Conservation (phyloP, 495 filamentous ascomycete genomes). For the Penicillium nucicola region DNA sequence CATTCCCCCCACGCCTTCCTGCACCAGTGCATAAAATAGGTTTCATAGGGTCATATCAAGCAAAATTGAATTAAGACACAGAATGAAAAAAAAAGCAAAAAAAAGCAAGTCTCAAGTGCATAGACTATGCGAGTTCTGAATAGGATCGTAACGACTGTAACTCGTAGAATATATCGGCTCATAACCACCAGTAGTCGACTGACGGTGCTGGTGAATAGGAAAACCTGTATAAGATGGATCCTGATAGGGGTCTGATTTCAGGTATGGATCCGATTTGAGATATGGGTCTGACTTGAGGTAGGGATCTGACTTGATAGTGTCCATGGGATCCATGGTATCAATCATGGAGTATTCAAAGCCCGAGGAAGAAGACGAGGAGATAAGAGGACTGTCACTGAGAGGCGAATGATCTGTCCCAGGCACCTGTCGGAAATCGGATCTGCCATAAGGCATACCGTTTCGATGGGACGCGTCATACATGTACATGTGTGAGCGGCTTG, state of each 20-base stretch:
- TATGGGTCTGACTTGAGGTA: slow-evolving; percentile 27
- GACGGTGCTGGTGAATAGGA: slow-evolving; percentile 19
- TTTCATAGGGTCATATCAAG: slow-evolving; percentile 10
- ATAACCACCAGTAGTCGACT: slow-evolving; percentile 26
- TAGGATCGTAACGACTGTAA: slow-evolving; percentile 31
- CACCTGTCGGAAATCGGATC: slow-evolving; percentile 38
- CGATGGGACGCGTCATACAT: slow-evolving; percentile 39
- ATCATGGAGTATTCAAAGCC: slow-evolving; percentile 38
- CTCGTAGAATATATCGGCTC: slow-evolving; percentile 33
- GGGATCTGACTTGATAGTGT: slow-evolving; percentile 30
- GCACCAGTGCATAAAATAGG: slow-evolving; percentile 26
- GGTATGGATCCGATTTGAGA: slow-evolving; percentile 21
- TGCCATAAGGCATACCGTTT: slow-evolving; percentile 31
- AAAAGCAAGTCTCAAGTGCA: slow-evolving; percentile 29
- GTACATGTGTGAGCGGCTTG: slow-evolving; percentile 32
- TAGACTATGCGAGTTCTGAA: slow-evolving; percentile 33
- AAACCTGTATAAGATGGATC: slow-evolving; percentile 28
- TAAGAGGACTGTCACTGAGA: slow-evolving; percentile 38
- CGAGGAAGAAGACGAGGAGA: slow-evolving; percentile 44
- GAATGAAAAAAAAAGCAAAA: slow-evolving; percentile 4
- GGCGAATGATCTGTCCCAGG: slow-evolving; percentile 35
- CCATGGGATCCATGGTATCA: slow-evolving; percentile 43
- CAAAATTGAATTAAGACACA: slow-evolving; percentile 12
- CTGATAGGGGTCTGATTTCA: slow-evolving; percentile 35
- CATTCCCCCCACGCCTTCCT: slow-evolving; percentile 19